Evolutionary conservation across 169 alveolate genomes (phyloP), one percentile per base, ranked within the genome.

Genomic region (Cryptosporidium viatorum): DNA sequence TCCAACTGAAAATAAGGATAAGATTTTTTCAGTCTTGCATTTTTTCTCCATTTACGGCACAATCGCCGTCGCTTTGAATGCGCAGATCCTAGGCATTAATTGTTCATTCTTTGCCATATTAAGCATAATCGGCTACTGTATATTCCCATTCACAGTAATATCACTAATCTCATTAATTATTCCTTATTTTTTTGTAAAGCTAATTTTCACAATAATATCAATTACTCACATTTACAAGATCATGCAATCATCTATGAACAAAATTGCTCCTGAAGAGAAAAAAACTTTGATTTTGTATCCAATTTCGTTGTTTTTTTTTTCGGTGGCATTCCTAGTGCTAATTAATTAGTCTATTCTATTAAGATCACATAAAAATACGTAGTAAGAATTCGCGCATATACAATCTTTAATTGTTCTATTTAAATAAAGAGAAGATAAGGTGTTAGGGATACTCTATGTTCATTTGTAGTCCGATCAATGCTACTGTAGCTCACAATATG

Each of bases 71-170:
- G 75, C 89, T 16, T 41, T 80, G 16, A 80, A 80, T 58, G 41
- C 89, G 62, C 43, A 33, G 43, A 59, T 80, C 23, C 55, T 80
- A 21, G 89, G 89, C 12, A 35, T 70, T 39, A 80, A 80, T 29
- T 80, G 80, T 21, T 80, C 89, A 39, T 80, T 80, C 26, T 80
- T 80, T 48, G 89, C 89, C 33, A 62, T 80, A 8, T 23, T 80
- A 65, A 80, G 89, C 26, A 23, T 80, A 12, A 14, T 80, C 7
- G 89, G 89, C 12, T 80, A 80, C 39, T 80, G 89, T 0, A 8
- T 80, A 8, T 65, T 80, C 26, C 89, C 89, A 26, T 80, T 80
- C 23, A 45, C 89, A 65, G 70, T 80, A 5, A 43, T 80, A 31
- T 80, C 89, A 35, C 10, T 80, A 9, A 62, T 67, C 4, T 80